Base-by-base conservation (phyloP, 177 flowering plant species). In the Vitis hybrid region DNA sequence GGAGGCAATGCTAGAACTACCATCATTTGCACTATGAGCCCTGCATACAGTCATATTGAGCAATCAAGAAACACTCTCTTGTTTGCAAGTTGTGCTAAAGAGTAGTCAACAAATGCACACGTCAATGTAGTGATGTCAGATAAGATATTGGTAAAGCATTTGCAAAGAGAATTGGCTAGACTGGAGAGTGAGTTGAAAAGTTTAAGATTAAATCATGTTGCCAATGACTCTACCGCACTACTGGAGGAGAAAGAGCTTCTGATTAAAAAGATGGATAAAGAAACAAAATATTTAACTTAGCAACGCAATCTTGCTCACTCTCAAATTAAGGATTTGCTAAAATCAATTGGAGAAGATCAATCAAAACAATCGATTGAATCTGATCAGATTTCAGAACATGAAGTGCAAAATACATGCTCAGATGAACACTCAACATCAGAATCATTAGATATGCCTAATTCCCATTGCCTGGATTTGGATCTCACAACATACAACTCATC, bases 1-100 rank as follows among this genome's bases (percentile, higher is more conserved):
- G 99, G 97, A 70, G 98, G 98, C 68, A 95, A 95, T 84, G 90
- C 97, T n/a, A 86, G 89, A 78, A 95, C 99, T 51, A 96, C 98
- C 53, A 93, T 95, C 70, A 88, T 95, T 60, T 95, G 99, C 77
- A 95, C 99, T 26, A 77, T 95, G 87, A 88, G 92, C 77, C 99
- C 99, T 55, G 89, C 97, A 49, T 85, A 83, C 50, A 79, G 89
- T 79, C 97, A 93, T 74, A 81, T 90, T 63, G 99, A 95, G 75
- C 97, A 95, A 79, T 93, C 99, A 29, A 90, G 89, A 78, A 95
- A 95, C 78, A 93, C 99, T 6, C 89, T 95, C 52, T 80, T 87
- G 48, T 95, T 95, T 78, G 97, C 97, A 53, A 86, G 82, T 60
- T 93, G 99, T 79, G 99, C 98, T n/a, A 95, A 95, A 81, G 85